These are phyloP conservation scores for Ramaria sp. DNA, from an alignment of 768 basidiomycete genomes.

Conservation along the genomic window DNA sequence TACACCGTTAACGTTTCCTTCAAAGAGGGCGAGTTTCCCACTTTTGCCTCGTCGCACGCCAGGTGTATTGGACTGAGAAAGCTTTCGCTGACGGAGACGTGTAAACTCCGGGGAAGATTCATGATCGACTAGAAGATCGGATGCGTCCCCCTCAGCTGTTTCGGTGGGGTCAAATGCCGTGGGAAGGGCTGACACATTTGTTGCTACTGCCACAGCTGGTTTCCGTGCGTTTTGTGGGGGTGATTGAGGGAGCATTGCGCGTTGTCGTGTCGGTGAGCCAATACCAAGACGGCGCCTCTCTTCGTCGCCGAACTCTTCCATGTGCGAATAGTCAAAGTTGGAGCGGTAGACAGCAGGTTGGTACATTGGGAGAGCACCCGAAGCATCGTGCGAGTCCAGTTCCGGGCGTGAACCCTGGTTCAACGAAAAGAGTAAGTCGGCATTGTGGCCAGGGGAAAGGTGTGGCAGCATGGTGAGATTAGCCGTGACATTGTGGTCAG, in stretches of 20 bases:
- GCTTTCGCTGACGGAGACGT: constrained; percentile 66
- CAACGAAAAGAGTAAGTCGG: constrained; percentile 31
- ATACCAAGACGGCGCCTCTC: constrained; percentile 63
- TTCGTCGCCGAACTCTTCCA: constrained; percentile 67
- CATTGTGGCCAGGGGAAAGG: constrained; percentile 37
- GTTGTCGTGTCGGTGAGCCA: constrained; percentile 24
- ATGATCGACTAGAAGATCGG: constrained; percentile 16
- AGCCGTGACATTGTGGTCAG: constrained; percentile 31
- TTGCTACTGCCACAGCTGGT: constrained; percentile 13
- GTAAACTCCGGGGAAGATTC: constrained; percentile 13
- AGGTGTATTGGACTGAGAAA: constrained; percentile 70
- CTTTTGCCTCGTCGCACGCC: constrained; percentile 47
- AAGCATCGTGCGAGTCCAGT: constrained; percentile 20
- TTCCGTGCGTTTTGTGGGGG: constrained; percentile 10
- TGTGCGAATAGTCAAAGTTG: constrained; percentile 58
- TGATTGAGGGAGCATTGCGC: background rate
- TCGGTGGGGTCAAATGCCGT: constrained; percentile 12
- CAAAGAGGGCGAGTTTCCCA: constrained; percentile 90
- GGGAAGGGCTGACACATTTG: constrained; percentile 16
- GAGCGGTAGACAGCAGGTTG: constrained; percentile 45
- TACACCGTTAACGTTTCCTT: constrained; percentile 28
- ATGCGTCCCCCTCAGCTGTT: constrained; percentile 17
- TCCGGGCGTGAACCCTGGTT: constrained; percentile 13
- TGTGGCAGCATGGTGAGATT: constrained; percentile 14
- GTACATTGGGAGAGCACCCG: constrained; percentile 52